Evolutionary conservation across 1,284 basidiomycete species (phyloP).

Genomic region (Pascua sp.): DNA sequence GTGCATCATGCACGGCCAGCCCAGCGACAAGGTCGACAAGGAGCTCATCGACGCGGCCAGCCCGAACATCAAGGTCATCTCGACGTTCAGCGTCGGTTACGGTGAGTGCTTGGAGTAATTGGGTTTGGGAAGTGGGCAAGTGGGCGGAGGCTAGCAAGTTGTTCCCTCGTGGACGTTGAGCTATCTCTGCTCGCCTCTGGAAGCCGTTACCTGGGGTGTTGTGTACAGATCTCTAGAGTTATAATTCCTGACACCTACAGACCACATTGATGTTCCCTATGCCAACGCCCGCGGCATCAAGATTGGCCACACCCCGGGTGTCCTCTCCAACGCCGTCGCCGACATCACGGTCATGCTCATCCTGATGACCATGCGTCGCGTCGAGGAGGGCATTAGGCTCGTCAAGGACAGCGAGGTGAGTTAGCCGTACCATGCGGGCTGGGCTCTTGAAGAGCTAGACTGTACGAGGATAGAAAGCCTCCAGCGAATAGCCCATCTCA

Average conservation of each 20-base stretch:
- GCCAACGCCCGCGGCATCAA: conserved; percentile 65
- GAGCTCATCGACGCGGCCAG: conserved; percentile 68
- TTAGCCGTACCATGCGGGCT: neutral
- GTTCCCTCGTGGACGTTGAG: neutral
- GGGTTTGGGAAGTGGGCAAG: neutral
- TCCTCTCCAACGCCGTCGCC: conserved; percentile 84
- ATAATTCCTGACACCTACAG: conserved; percentile 37
- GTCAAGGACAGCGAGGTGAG: conserved; percentile 64
- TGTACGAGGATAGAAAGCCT: too few species aligned
- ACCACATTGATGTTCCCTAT: conserved; percentile 71
- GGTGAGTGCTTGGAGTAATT: conserved; percentile 54
- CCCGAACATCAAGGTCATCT: conserved; percentile 63
- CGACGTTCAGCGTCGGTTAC: conserved; percentile 81
- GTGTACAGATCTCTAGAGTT: neutral
- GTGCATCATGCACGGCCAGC: conserved; percentile 40
- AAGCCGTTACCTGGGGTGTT: neutral
- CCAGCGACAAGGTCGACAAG: conserved; percentile 57
- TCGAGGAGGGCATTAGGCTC: conserved; percentile 60
- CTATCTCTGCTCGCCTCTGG: neutral
- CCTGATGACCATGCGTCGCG: conserved; percentile 83
- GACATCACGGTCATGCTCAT: conserved; percentile 83
- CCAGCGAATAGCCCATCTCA: neutral
- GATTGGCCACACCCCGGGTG: conserved; percentile 86
- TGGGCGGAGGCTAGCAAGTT: neutral
- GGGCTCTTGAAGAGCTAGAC: neutral